Conservation (phyloP, 352 stramenopile species). For the Phytophthora quininea region DNA sequence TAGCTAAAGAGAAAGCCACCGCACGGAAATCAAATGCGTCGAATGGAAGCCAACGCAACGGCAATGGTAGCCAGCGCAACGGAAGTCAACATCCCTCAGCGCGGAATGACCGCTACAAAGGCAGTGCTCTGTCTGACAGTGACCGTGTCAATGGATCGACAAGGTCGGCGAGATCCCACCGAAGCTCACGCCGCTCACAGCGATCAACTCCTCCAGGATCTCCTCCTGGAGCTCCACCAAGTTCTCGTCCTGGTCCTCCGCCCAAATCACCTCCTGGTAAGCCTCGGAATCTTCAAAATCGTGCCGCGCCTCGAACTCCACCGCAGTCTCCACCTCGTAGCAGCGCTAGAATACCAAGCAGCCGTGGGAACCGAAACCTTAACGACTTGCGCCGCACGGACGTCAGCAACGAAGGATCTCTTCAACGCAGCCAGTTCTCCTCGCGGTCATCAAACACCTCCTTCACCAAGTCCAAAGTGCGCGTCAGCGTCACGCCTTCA, state of each 20-base stretch:
- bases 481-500: slow-evolving; percentile 29
- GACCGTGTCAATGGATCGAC: slow-evolving; percentile 10
- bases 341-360: slow-evolving; percentile 9
- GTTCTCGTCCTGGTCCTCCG: slow-evolving; percentile 10
- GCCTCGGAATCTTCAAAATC: slow-evolving; percentile 30
- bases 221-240: slow-evolving; percentile 1
- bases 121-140: background rate
- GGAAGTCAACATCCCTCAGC: background rate
- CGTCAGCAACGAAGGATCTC: slow-evolving; percentile 17
- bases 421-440: slow-evolving; percentile 18
- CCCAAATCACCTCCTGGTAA: slow-evolving; percentile 32
- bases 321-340: background rate
- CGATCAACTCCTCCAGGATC: slow-evolving; percentile 4
- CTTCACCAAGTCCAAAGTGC: slow-evolving; percentile 23
- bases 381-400: slow-evolving; percentile 16
- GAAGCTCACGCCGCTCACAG: slow-evolving; percentile 6
- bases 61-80: too few species aligned
- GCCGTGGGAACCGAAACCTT: slow-evolving; percentile 12
- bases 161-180: slow-evolving; percentile 11
- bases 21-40: slow-evolving; percentile 27
- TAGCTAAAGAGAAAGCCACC: slow-evolving; percentile 29
- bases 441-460: slow-evolving; percentile 24
- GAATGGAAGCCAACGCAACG: slow-evolving; percentile 19
- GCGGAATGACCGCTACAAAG: background rate
- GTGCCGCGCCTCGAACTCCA: slow-evolving; percentile 18